Evolutionary conservation across 164 flowering plant species (phyloP).

Genomic region (Chimonanthus salicifolius): DNA sequence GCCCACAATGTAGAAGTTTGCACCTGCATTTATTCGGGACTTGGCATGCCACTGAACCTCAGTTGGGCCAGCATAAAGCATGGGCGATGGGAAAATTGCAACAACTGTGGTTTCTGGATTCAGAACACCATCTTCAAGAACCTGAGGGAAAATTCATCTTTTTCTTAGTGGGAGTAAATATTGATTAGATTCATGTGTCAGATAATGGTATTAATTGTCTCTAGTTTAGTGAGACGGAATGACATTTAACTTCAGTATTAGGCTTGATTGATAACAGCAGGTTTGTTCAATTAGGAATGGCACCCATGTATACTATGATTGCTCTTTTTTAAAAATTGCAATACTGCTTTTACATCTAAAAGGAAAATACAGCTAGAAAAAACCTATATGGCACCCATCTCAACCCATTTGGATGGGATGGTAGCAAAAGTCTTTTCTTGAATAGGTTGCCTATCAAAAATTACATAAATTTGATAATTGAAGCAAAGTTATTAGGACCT

Average conservation of each 20-base stretch:
- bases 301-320: too few species aligned
- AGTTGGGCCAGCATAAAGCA: conserved; percentile 99
- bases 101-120: conserved; percentile 94
- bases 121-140: conserved; percentile 92
- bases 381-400: too few species aligned
- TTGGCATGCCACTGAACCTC: conserved; percentile 99
- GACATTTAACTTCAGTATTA: neutral
- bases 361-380: too few species aligned
- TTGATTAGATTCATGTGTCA: neutral
- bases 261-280: too few species aligned
- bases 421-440: too few species aligned
- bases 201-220: neutral
- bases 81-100: conserved; percentile 94
- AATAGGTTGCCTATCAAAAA: too few species aligned
- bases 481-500: too few species aligned
- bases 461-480: too few species aligned
- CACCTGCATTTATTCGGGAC: conserved; percentile 95
- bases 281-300: too few species aligned
- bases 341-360: too few species aligned
- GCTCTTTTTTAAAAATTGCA: too few species aligned
- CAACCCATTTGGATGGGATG: too few species aligned
- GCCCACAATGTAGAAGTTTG: conserved; percentile 94
- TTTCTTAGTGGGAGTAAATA: neutral
- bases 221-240: neutral
- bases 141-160: conserved; percentile 34